Evolutionary conservation across 75 land plant species (phyloP).

Genomic region (Selaginella moellendorffii): DNA sequence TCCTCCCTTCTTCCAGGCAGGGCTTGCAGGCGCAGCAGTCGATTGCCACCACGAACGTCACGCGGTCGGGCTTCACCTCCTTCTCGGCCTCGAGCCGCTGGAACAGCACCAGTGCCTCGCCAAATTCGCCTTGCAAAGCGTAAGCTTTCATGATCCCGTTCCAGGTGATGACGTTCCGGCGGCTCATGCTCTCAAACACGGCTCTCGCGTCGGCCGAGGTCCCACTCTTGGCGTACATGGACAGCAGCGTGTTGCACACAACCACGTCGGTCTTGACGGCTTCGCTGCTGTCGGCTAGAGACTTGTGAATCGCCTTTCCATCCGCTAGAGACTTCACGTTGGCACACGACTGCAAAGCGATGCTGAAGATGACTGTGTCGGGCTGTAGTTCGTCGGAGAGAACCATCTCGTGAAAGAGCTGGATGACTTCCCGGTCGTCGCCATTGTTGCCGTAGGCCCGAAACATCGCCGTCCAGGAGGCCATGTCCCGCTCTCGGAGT

Average conservation of each 20-base stretch:
- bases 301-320: background rate
- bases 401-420: constrained; percentile 14
- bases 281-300: background rate
- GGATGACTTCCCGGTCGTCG: constrained; percentile 10
- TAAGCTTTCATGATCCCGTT: constrained; percentile 49
- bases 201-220: constrained; percentile 26
- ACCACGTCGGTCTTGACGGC: background rate
- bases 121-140: constrained; percentile 26
- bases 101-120: constrained; percentile 26
- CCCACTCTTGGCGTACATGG: constrained; percentile 59
- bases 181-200: constrained; percentile 35
- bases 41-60: background rate
- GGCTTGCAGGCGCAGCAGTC: background rate
- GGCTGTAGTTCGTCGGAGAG: background rate
- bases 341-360: background rate
- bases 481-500: constrained; percentile 4
- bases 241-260: constrained; percentile 37
- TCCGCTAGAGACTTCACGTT: background rate
- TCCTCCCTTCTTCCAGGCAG: background rate
- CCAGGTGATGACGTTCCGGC: constrained; percentile 37
- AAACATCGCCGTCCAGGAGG: constrained; percentile 25
- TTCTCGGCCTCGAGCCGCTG: constrained; percentile 19
- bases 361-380: background rate
- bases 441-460: constrained; percentile 15
- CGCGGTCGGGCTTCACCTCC: background rate